phyloP scores from a whole-genome alignment of 2,329 filamentous ascomycete species.

The Verticillium longisporum region DNA sequence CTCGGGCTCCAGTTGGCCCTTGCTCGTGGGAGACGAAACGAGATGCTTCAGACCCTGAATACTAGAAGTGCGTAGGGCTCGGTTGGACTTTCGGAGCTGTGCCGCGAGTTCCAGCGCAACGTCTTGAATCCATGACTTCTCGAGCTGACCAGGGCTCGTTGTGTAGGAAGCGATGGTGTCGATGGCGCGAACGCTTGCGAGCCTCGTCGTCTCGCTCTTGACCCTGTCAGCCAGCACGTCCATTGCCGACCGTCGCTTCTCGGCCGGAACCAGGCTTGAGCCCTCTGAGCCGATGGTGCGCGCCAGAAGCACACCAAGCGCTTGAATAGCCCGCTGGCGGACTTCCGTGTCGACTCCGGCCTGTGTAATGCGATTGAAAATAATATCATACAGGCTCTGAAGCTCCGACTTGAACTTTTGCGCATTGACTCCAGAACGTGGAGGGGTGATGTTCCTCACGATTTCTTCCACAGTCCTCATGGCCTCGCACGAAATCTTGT shows the following conservation, averaged over 20 bases:
- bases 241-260: constrained; percentile 64
- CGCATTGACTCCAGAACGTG: constrained; percentile 62
- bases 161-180: constrained; percentile 74
- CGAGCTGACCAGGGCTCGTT: constrained; percentile 58
- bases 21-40: constrained; percentile 64
- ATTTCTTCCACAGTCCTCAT: constrained; percentile 81
- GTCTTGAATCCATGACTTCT: constrained; percentile 65
- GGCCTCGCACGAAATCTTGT: constrained; percentile 89
- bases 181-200: constrained; percentile 79
- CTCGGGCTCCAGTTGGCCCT: constrained; percentile 57
- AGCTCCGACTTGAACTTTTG: constrained; percentile 67
- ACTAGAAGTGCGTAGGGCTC: constrained; percentile 76
- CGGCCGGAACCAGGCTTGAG: constrained; percentile 27
- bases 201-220: constrained; percentile 84
- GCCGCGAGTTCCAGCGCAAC: constrained; percentile 75
- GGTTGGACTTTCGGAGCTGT: constrained; percentile 84
- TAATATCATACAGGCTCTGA: constrained; percentile 70
- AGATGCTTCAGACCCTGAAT: constrained; percentile 79
- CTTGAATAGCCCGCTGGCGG: constrained; percentile 84
- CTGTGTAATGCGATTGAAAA: constrained; percentile 68
- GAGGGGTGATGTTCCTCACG: constrained; percentile 83
- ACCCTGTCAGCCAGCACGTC: constrained; percentile 71
- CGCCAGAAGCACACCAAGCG: constrained; percentile 78
- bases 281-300: constrained; percentile 68
- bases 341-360: constrained; percentile 91